These are phyloP conservation scores for Metrosideros polymorpha DNA, from an alignment of 441 rosid genomes.

Conservation along the genomic window DNA sequence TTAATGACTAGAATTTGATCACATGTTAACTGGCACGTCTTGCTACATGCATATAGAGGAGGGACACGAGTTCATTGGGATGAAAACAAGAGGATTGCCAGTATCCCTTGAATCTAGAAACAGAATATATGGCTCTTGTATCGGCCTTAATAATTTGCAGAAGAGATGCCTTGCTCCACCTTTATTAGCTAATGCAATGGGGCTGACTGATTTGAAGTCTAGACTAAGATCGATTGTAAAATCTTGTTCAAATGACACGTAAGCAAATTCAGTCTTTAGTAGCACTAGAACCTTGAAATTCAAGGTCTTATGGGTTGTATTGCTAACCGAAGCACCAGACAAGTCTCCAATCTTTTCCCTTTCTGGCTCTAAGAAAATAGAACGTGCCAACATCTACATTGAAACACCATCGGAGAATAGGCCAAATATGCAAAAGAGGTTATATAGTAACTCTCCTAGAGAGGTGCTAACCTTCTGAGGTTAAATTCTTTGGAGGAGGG, in stretches of 20 bases:
- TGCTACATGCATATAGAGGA: neutral
- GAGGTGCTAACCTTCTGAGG: conserved; percentile 8
- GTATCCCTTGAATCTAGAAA: neutral
- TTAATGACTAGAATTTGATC: neutral
- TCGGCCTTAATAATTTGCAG: neutral
- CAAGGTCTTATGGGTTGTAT: neutral
- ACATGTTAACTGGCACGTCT: neutral
- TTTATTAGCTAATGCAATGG: neutral
- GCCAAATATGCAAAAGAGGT: neutral
- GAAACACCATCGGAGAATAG: neutral
- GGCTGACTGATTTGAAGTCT: neutral
- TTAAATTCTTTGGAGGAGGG: conserved; percentile 16
- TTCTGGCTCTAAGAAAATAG: neutral
- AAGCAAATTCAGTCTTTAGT: neutral
- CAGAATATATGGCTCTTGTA: neutral
- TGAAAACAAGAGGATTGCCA: neutral
- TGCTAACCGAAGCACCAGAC: neutral
- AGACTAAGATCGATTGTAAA: neutral
- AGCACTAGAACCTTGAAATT: neutral
- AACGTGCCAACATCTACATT: neutral
- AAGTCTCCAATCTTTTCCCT: neutral
- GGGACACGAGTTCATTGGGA: neutral
- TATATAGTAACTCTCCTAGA: neutral
- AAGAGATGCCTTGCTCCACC: neutral
- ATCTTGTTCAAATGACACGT: neutral